Conservation (phyloP, 2,329 filamentous ascomycete species). For the Colletotrichum aenigma region DNA sequence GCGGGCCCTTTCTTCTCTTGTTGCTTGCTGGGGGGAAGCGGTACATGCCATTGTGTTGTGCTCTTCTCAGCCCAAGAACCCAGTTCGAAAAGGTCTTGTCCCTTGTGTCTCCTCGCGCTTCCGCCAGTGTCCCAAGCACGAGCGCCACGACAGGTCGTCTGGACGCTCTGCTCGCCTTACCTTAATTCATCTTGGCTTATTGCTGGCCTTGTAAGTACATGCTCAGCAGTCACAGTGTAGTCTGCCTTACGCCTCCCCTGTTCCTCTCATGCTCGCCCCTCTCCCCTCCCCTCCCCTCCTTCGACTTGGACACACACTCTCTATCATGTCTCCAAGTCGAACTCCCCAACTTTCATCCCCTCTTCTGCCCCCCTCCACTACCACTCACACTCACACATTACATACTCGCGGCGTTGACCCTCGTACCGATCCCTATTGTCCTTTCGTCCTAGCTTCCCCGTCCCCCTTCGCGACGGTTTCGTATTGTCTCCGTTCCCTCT, state of each 20-base stretch:
- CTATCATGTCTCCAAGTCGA: neutral
- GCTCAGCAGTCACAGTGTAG: neutral
- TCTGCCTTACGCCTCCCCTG: constrained; percentile 5
- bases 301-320: neutral
- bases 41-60: neutral
- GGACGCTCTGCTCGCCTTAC: neutral
- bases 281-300: neutral
- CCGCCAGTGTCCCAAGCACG: neutral
- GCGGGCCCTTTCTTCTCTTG: constrained; percentile 4
- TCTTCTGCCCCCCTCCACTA: neutral
- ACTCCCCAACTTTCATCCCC: neutral
- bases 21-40: neutral
- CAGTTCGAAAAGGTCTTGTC: constrained; percentile 12
- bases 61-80: neutral
- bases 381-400: neutral
- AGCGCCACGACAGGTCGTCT: neutral
- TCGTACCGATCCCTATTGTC: constrained; percentile 10
- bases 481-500: constrained; percentile 18
- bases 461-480: constrained; percentile 19
- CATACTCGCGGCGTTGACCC: neutral
- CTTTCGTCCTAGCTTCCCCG: constrained; percentile 18
- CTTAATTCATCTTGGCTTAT: neutral
- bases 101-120: neutral
- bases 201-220: neutral
- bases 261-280: neutral